A percentile compares a stretch with the other conserved stretches of the same genome.
Evolutionary conservation across 208 protist genomes (phyloP).

Genomic region (Acanthamoeba sp.): DNA sequence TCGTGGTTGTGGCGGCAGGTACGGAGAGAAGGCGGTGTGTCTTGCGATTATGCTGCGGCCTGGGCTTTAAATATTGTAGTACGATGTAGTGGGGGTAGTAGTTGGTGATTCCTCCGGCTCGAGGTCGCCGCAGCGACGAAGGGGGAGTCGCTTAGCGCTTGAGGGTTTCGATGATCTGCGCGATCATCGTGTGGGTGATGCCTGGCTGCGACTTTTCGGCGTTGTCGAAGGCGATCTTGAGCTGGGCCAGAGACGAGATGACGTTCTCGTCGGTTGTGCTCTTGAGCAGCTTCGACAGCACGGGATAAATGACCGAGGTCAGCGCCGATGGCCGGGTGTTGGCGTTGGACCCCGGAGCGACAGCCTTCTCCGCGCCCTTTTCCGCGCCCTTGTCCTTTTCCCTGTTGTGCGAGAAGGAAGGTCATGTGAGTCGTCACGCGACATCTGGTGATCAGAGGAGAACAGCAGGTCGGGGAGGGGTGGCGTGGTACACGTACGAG

Average conservation of each 20-base stretch:
- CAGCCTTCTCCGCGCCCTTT: conserved; percentile 6
- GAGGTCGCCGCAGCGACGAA: not conserved
- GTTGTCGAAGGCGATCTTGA: conserved; percentile 84
- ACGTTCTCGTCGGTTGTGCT: conserved; percentile 79
- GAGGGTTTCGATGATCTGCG: conserved; percentile 82
- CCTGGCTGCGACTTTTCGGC: conserved; percentile 83
- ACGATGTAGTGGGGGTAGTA: not conserved
- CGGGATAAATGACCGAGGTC: conserved; percentile 83
- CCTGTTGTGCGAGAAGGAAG: not conserved
- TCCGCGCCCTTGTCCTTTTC: not conserved
- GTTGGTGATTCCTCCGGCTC: too few species aligned
- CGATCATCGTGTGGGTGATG: conserved; percentile 81
- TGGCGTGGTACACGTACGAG: not conserved
- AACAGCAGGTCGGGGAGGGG: not conserved
- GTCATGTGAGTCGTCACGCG: too few species aligned
- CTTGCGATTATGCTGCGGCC: not conserved
- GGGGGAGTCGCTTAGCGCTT: conserved; percentile 62
- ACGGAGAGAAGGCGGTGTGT: not conserved
- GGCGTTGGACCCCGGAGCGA: not conserved
- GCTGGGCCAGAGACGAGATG: conserved; percentile 78
- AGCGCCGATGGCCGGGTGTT: conserved; percentile 75
- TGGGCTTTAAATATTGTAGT: not conserved
- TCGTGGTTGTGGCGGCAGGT: not conserved
- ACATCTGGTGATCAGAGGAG: too few species aligned
- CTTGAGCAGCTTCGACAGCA: conserved; percentile 79